Percentiles rank a stretch among this genome's conserved stretches.
Conservation (phyloP, 805 yeast species). For the Ogataea methanolica region DNA sequence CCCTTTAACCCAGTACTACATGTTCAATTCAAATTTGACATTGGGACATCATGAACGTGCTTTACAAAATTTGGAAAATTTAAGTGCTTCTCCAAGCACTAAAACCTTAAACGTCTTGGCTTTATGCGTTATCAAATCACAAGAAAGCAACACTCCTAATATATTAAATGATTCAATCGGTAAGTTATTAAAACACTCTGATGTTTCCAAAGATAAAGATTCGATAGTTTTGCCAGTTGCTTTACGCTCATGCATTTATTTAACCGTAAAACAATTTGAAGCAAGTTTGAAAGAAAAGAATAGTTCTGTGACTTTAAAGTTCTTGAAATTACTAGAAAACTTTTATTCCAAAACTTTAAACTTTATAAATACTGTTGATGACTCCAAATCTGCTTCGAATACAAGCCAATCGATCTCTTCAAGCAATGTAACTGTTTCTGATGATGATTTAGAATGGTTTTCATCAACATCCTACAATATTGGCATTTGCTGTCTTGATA, state of each 20-base stretch:
- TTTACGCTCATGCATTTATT: slow-evolving; percentile 12
- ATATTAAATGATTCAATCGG: slow-evolving; percentile 4
- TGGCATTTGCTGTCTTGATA: not conserved
- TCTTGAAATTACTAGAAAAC: not conserved
- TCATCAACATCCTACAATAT: not conserved
- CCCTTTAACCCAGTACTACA: slow-evolving; percentile 30
- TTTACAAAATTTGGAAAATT: slow-evolving; percentile 1
- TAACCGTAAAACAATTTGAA: slow-evolving; percentile 12
- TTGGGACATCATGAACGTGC: not conserved
- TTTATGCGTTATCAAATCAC: slow-evolving; percentile 30
- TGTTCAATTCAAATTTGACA: slow-evolving; percentile 24
- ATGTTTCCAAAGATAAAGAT: not conserved
- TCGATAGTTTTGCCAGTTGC: slow-evolving; percentile 8
- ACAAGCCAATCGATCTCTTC: not conserved
- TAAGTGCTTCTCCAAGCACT: not conserved
- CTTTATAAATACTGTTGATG: not conserved
- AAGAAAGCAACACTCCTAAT: slow-evolving; percentile 8
- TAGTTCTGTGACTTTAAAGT: not conserved
- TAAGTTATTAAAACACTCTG: slow-evolving; percentile 1
- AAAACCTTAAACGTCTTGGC: slow-evolving; percentile 16
- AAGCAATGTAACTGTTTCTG: slow-evolving; percentile 3
- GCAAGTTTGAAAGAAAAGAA: slow-evolving; percentile 1
- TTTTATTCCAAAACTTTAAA: slow-evolving; percentile 1
- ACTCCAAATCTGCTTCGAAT: not conserved
- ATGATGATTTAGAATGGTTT: slow-evolving; percentile 2